Evolutionary conservation across 331 rosid genomes (phyloP).

Genomic region (Quercus tomentella): DNA sequence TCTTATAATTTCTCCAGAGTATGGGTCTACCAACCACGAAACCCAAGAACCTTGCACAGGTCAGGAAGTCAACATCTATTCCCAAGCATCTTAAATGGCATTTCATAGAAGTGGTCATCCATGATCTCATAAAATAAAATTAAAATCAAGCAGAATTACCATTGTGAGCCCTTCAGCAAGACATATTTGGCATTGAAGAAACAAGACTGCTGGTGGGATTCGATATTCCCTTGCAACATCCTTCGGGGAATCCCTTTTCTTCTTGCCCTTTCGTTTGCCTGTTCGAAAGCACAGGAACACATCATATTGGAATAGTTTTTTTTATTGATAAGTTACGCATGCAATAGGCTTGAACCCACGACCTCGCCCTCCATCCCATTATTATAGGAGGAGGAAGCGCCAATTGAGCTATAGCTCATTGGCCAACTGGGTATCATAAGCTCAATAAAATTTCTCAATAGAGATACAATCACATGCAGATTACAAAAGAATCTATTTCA

Average conservation of each 20-base stretch:
- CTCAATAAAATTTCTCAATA: not conserved
- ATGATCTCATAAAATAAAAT: conserved; percentile 1
- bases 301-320: not conserved
- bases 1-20: not conserved
- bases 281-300: conserved; percentile 27
- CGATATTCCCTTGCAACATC: conserved; percentile 56
- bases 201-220: conserved; percentile 71
- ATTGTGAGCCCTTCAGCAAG: conserved; percentile 84
- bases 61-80: not conserved
- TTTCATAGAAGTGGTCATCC: conserved; percentile 16
- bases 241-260: conserved; percentile 62
- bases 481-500: not conserved
- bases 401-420: no score
- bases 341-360: no score
- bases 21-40: not conserved
- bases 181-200: conserved; percentile 88
- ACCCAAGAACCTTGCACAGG: not conserved
- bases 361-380: no score
- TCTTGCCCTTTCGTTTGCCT: conserved; percentile 81
- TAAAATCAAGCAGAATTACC: conserved; percentile 46
- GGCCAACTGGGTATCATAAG: not conserved
- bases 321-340: no score
- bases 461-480: not conserved
- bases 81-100: not conserved
- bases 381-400: no score